Evolutionary conservation across 2,329 filamentous ascomycete genomes (phyloP), one percentile per base, ranked within the genome.

Genomic region (Acrocalymma vagum): DNA sequence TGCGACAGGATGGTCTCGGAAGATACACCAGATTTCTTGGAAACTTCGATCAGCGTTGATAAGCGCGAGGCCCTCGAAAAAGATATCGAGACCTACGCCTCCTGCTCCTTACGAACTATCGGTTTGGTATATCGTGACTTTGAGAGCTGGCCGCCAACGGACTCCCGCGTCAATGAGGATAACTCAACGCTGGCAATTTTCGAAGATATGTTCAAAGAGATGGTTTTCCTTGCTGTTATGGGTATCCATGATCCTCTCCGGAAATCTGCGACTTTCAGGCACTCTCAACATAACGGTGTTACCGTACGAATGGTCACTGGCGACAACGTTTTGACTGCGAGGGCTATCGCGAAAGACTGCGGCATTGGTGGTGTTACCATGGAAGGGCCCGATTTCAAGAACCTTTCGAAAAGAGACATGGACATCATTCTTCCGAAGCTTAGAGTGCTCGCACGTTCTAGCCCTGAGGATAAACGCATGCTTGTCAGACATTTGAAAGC

Each of bases 191-290:
- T 85, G 39, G 83, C 81, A 11, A 75, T 83, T 4, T 86, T 91
- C 43, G 80, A 84, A 13, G 80, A 82, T 44, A 65, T 90, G 4
- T 86, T 89, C 67, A 76, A 78, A 33, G 76, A 87, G 39, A 88
- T 91, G 80, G 82, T 79, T 3, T 87, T 89, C 72, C 71, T 89
- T 27, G 80, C 82, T 16, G 76, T 91, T 55, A 85, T 90, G 33
- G 87, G 88, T 52, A 91, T 91, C 49, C 87, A 90, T 63, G 87
- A 92, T 65, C 87, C 87, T 27, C 78, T 91, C n/a, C 86, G 87
- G 42, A 77, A 80, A 0, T 87, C 87, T 45, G 88, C 91, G n/a
- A 86, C 87, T 11, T 87, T 92, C 14, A 74, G 72, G 40, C 77
- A 83, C 40, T 91, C 87, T 62, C 86, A 90, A 63, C 77, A 79